phyloP scores from a whole-genome alignment of 495 filamentous ascomycete genomes.

The Friedmanniomyces simplex region DNA sequence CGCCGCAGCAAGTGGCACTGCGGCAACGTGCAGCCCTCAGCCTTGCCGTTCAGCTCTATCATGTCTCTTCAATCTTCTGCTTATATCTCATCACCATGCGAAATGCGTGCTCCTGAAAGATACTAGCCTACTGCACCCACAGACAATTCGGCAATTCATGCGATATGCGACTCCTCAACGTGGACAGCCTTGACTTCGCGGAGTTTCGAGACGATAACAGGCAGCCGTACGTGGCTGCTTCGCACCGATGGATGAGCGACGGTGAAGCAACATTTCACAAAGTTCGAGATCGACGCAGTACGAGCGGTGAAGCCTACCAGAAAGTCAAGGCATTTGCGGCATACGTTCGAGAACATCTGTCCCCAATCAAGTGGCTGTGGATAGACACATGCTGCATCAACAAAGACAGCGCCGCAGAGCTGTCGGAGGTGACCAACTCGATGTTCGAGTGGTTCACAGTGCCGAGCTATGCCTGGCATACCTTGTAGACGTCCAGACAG shows the following conservation, averaged over 20 bases:
- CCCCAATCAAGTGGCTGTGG: conserved; percentile 11
- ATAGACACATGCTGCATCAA: conserved; percentile 25
- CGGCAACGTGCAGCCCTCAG: background rate
- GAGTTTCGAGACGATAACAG: conserved; percentile 5
- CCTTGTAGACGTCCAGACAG: conserved; percentile 6
- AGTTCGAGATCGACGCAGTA: conserved; percentile 2
- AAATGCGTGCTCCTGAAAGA: background rate
- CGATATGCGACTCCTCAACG: conserved; percentile 15
- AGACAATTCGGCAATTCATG: background rate
- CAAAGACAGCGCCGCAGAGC: conserved; percentile 12
- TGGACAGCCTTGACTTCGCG: conserved; percentile 2
- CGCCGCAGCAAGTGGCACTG: background rate
- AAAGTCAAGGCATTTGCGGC: conserved; percentile 8
- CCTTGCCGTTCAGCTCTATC: background rate
- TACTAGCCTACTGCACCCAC: background rate
- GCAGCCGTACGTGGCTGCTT: conserved; percentile 7
- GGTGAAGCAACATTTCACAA: conserved; percentile 3
- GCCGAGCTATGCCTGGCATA: conserved; percentile 18
- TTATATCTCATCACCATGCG: background rate
- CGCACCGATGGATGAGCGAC: conserved; percentile 4
- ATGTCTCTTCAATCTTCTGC: background rate
- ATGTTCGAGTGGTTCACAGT: conserved; percentile 16
- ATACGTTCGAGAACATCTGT: background rate
- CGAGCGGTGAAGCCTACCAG: background rate
- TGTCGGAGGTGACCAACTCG: conserved; percentile 16